A percentile compares a stretch with the other conserved stretches of the same genome.
These are phyloP conservation scores for Omphalea diandra DNA, from an alignment of 441 rosid genomes.

Conservation along the genomic window DNA sequence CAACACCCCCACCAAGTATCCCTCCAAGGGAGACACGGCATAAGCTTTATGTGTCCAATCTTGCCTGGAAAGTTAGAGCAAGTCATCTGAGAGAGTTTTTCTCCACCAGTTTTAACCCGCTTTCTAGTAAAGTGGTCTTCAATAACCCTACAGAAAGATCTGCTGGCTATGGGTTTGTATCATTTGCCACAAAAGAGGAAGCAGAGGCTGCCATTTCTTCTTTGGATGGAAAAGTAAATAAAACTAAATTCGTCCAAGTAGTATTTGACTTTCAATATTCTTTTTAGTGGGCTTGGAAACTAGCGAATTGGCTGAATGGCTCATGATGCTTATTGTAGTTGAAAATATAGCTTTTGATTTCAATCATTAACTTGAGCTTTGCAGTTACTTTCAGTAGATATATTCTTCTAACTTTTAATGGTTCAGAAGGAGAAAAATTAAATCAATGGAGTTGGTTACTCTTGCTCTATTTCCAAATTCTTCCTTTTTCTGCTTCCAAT, in stretches of 20 bases:
- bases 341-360: not conserved
- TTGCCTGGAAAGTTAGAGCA: constrained; percentile 89
- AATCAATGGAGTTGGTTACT: not conserved
- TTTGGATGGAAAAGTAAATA: constrained; percentile 82
- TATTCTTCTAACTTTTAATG: not conserved
- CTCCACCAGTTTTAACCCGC: constrained; percentile 50
- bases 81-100: constrained; percentile 71
- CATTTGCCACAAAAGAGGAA: constrained; percentile 77
- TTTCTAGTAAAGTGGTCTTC: constrained; percentile 70
- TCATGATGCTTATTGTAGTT: not conserved
- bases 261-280: not conserved
- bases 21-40: constrained; percentile 54
- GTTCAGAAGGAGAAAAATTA: not conserved
- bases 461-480: no score
- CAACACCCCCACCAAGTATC: constrained; percentile 34
- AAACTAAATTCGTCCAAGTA: not conserved
- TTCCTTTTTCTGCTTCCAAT: no score
- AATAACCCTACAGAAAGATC: constrained; percentile 59
- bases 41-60: constrained; percentile 77
- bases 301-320: not conserved
- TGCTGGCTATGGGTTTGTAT: constrained; percentile 87
- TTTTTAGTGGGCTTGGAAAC: not conserved
- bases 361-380: not conserved
- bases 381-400: not conserved
- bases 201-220: constrained; percentile 77